Base-by-base conservation (phyloP, 495 filamentous ascomycete species). In the Hyaloscypha bicolor region DNA sequence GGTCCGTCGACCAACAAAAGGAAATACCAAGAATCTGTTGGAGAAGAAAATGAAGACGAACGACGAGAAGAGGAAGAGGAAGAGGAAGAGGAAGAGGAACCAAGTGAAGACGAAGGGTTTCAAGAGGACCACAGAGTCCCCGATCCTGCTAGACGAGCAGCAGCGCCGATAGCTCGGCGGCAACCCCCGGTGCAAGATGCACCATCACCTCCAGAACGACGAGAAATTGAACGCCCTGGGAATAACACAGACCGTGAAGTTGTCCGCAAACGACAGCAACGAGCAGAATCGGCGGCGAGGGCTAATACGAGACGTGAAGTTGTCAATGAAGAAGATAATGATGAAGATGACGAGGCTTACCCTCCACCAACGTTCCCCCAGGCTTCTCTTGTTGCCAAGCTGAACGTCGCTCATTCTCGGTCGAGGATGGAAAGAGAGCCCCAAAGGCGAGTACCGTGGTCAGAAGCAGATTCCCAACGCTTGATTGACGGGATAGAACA, bases 401-500 rank as follows among this genome's bases (percentile, higher is more conserved):
- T 59, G 61, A 69, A 64, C 32, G 68, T 12, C 11, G 70, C 63
- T 11, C 51, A 42, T 58, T 66, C 64, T 6, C 51, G 33, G 64
- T 33, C 35, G 16, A 45, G 63, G 57, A 30, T 61, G 72, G 55
- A 31, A 42, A 68, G 64, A 56, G 68, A 59, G 55, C 70, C 79
- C 3, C 85, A 88, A 68, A 63, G 48, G 25, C 85, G 88, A 33
- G 76, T 69, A 22, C 73, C 79, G 0, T 86, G 84, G 84, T 75
- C 78, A 8, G 66, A 67, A 0, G 72, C 25, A 25, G 73, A 89
- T 67, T 80, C 79, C 5, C 65, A 76, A 30, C 73, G 72, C 33
- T 79, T 92, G 9, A 67, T 85, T 21, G 71, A 80, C n/a, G 77
- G 79, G 8, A 84, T 90, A 30, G 78, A 76, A 32, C 68, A 69